Conservation (phyloP, 495 filamentous ascomycete genomes). For the Daldinia decipiens region DNA sequence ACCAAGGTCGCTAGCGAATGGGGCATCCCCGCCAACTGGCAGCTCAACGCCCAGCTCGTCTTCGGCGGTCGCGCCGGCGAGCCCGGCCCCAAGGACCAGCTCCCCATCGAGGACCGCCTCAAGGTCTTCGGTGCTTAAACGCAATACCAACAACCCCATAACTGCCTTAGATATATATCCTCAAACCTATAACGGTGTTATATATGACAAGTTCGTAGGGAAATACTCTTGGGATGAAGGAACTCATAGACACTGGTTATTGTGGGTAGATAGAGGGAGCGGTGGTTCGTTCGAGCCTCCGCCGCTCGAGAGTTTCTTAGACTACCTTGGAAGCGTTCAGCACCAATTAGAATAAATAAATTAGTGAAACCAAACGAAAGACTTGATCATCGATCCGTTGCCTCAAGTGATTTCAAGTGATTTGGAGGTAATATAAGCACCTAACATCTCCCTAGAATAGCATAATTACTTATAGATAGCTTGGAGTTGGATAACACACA, state of each 20-base stretch:
- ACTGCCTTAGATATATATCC: neutral
- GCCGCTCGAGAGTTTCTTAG: conserved; percentile 25
- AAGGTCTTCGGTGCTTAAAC: conserved; percentile 58
- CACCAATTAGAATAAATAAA: conserved; percentile 42
- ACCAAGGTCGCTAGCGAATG: conserved; percentile 64
- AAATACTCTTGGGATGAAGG: conserved; percentile 16
- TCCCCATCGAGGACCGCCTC: conserved; percentile 65
- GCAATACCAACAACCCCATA: neutral
- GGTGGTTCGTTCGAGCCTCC: conserved; percentile 1
- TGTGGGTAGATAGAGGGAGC: conserved; percentile 24
- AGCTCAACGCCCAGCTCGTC: conserved; percentile 68
- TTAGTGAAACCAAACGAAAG: conserved; percentile 19
- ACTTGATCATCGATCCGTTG: neutral
- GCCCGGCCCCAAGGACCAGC: conserved; percentile 64
- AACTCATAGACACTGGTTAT: conserved; percentile 18
- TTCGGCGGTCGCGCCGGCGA: conserved; percentile 66
- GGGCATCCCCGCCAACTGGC: conserved; percentile 69
- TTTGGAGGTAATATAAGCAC: neutral
- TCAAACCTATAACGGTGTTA: conserved; percentile 9
- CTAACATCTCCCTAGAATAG: too few relatives aligned
- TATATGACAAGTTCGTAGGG: conserved; percentile 3
- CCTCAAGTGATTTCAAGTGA: neutral
- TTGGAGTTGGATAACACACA: neutral
- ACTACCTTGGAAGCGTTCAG: conserved; percentile 31
- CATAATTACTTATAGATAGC: neutral